Percentiles rank a stretch among this genome's conserved stretches.
These are phyloP conservation scores for Fonsecaea pedrosoi DNA, from an alignment of 2,329 filamentous ascomycete species.

Conservation along the genomic window DNA sequence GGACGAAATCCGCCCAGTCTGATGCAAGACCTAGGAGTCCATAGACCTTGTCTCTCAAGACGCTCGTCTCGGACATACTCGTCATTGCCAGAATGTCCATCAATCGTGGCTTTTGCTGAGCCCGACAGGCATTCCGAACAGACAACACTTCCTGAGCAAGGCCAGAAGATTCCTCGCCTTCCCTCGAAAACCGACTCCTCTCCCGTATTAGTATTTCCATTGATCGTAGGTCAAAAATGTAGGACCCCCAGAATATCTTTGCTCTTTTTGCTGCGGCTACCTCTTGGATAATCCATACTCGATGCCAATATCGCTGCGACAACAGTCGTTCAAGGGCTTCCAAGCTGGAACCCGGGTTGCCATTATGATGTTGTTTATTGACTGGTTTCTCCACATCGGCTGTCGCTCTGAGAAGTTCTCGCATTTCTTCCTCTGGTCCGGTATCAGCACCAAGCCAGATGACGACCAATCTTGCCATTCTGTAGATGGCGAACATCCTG, in stretches of 20 bases:
- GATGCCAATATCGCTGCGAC: conserved; percentile 36
- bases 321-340: conserved; percentile 32
- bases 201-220: conserved; percentile 27
- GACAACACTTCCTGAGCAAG: conserved; percentile 27
- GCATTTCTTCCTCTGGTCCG: conserved; percentile 22
- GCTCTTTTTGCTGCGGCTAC: conserved; percentile 29
- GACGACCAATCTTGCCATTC: conserved; percentile 34
- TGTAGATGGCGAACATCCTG: conserved; percentile 34
- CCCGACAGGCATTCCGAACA: conserved; percentile 26
- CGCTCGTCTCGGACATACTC: conserved; percentile 28
- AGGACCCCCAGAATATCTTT: conserved; percentile 26
- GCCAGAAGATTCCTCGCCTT: background rate
- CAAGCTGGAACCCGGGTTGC: background rate
- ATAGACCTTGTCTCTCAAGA: conserved; percentile 32
- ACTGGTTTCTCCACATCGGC: conserved; percentile 13
- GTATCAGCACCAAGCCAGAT: conserved; percentile 39
- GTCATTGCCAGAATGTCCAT: conserved; percentile 32
- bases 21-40: conserved; percentile 30
- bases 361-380: conserved; percentile 11
- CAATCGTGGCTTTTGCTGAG: conserved; percentile 30
- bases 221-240: conserved; percentile 26
- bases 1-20: conserved; percentile 30
- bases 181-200: background rate
- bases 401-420: conserved; percentile 17
- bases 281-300: conserved; percentile 41